phyloP scores from a whole-genome alignment of 2,329 filamentous ascomycete species.

The Fusarium chlamydosporum region DNA sequence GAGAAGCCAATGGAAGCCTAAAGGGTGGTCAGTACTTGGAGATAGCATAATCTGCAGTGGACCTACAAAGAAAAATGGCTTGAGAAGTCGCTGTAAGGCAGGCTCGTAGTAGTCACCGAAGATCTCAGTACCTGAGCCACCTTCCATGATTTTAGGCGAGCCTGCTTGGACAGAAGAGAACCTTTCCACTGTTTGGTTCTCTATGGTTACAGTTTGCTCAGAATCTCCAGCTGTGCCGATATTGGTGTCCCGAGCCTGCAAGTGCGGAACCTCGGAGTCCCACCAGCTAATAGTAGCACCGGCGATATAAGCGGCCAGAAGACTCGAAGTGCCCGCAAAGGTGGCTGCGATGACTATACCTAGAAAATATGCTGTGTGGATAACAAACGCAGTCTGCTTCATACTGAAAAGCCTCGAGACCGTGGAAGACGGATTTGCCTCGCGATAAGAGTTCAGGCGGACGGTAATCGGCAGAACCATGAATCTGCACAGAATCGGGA shows the following conservation, averaged over 20 bases:
- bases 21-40: accelerated
- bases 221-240: background rate
- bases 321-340: slow-evolving; percentile 73
- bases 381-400: slow-evolving; percentile 57
- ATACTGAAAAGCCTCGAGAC: slow-evolving; percentile 49
- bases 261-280: slow-evolving; percentile 59
- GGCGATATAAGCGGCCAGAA: slow-evolving; percentile 75
- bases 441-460: slow-evolving; percentile 53
- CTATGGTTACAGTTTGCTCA: background rate
- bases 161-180: too few species aligned
- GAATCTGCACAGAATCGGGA: slow-evolving; percentile 64
- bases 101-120: slow-evolving; percentile 54
- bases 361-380: slow-evolving; percentile 66
- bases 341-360: slow-evolving; percentile 64
- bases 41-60: accelerated
- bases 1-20: slow-evolving; percentile 79
- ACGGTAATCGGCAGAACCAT: slow-evolving; percentile 60
- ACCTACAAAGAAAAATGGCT: slow-evolving; percentile 80
- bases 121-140: slow-evolving; percentile 21
- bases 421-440: slow-evolving; percentile 34
- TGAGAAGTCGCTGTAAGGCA: slow-evolving; percentile 66
- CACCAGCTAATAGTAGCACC: slow-evolving; percentile 73
- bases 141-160: background rate
- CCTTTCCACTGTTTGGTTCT: background rate
- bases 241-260: background rate